Evolutionary conservation across 2,329 filamentous ascomycete species (phyloP), one percentile per base, ranked within the genome.

Genomic region (Botrytis hyacinthi): DNA sequence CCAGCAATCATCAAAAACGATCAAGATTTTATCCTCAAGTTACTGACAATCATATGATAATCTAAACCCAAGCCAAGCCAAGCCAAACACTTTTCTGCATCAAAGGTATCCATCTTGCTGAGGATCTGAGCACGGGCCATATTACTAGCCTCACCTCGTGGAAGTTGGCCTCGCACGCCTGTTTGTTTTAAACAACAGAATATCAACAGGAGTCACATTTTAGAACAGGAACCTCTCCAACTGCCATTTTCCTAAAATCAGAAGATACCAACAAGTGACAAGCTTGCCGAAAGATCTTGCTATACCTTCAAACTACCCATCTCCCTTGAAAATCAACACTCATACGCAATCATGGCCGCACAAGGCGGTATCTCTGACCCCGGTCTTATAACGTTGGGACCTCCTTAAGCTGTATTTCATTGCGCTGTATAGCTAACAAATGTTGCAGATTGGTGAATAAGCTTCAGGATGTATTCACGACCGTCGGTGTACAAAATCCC

Each of bases 391-490:
- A 89, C 89, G 89, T 90, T 81, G 76, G 85, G 82, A 74, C 69
- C 74, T 76, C 78, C 74, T 76, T 73, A 77, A 73, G 63, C 48
- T 70, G 72, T 70, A 66, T 73, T 71, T 61, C 60, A 75, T 77
- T 78, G 74, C 75, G 77, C 78, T 76, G 68, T 62, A 75, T 67
- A 73, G 76, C 80, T 79, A 74, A 78, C 76, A 74, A 51, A 51
- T 67, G 75, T 71, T 76, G 72, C 79, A 91, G 89, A 81, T 92
- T 98, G 79, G 96, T 99, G 83, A 99, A 99, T 88, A 98, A 97
- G 87, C 91, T 99, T 66, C 96, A 99, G 83, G 96, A 99, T 93
- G 96, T 99, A 79, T 99, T 99, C 83, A 92, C 95, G 76, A 98
- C 96, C 60, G 96, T 99, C 79, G 96, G 96, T 79, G 96, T 98